Conservation (phyloP, 192 early-diverging fungal species). For the Entomortierella chlamydospora region DNA sequence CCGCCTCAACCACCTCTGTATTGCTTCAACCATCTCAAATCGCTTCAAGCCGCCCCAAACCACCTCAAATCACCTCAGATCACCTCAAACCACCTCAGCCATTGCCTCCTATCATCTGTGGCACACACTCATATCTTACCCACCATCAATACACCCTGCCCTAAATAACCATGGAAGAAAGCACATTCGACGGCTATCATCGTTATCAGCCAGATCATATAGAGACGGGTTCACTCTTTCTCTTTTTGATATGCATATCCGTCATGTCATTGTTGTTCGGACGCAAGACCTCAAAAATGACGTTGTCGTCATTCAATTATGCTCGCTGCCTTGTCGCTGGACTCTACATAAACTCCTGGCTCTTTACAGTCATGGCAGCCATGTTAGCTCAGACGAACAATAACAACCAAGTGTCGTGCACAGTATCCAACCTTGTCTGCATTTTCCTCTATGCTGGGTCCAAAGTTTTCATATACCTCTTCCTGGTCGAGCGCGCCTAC, state of each 20-base stretch:
- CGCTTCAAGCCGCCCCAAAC: too few relatives aligned
- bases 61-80: too few relatives aligned
- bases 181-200: background rate
- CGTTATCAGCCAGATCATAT: too few relatives aligned
- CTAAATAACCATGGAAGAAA: too few relatives aligned
- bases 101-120: too few relatives aligned
- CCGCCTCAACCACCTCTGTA: too few relatives aligned
- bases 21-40: too few relatives aligned
- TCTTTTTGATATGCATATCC: slow-evolving; percentile 22
- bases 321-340: slow-evolving; percentile 55
- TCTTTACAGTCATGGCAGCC: slow-evolving; percentile 50
- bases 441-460: slow-evolving; percentile 50
- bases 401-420: slow-evolving; percentile 17
- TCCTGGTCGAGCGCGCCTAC: slow-evolving; percentile 55
- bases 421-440: slow-evolving; percentile 34
- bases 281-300: slow-evolving; percentile 27
- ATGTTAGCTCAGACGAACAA: slow-evolving; percentile 42
- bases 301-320: slow-evolving; percentile 46
- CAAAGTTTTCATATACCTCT: slow-evolving; percentile 58
- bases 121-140: too few relatives aligned
- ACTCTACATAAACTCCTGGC: slow-evolving; percentile 56
- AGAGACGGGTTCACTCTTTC: slow-evolving; percentile 29
- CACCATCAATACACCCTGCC: too few relatives aligned
- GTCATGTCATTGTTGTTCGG: slow-evolving; percentile 32
- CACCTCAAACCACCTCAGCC: too few relatives aligned